These are phyloP conservation scores for Fimicolochytrium jonesii DNA, from an alignment of 192 early-diverging fungal species.

Conservation along the genomic window DNA sequence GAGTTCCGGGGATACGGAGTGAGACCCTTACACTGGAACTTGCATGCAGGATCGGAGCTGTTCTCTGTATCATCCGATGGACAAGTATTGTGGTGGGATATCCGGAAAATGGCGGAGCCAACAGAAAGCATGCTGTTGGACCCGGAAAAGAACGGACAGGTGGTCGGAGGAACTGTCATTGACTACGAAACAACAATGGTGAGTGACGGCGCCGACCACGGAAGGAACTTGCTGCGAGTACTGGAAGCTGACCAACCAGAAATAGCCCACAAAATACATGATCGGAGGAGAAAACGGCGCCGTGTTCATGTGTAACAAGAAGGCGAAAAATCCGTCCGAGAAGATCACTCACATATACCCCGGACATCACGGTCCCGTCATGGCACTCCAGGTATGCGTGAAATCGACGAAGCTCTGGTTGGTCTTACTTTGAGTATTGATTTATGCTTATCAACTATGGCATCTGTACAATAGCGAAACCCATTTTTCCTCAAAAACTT, in stretches of 20 bases:
- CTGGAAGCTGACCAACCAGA: not conserved
- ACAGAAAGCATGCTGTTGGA: constrained; percentile 53
- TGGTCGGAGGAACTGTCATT: constrained; percentile 56
- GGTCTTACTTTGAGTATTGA: no score
- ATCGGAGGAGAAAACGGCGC: constrained; percentile 58
- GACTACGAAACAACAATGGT: constrained; percentile 67
- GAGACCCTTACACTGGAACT: not conserved
- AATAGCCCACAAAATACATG: constrained; percentile 64
- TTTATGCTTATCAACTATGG: no score
- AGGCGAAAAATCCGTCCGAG: constrained; percentile 55
- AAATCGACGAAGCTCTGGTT: no score
- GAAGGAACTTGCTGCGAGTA: constrained; percentile 3
- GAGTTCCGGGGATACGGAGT: not conserved
- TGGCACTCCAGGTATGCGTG: constrained; percentile 48
- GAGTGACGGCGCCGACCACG: not conserved
- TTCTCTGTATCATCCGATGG: constrained; percentile 60
- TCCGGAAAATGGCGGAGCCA: constrained; percentile 54
- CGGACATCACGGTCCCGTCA: constrained; percentile 55
- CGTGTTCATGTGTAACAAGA: constrained; percentile 63
- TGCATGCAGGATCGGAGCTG: constrained; percentile 48
- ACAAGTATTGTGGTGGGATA: constrained; percentile 63
- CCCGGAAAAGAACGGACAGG: constrained; percentile 60
- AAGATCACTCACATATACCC: constrained; percentile 58
- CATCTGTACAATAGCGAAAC: constrained; percentile 56
- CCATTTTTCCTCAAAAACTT: constrained; percentile 65